These are phyloP conservation scores for Cytospora leucostoma DNA, from an alignment of 2,329 filamentous ascomycete species.

Conservation along the genomic window DNA sequence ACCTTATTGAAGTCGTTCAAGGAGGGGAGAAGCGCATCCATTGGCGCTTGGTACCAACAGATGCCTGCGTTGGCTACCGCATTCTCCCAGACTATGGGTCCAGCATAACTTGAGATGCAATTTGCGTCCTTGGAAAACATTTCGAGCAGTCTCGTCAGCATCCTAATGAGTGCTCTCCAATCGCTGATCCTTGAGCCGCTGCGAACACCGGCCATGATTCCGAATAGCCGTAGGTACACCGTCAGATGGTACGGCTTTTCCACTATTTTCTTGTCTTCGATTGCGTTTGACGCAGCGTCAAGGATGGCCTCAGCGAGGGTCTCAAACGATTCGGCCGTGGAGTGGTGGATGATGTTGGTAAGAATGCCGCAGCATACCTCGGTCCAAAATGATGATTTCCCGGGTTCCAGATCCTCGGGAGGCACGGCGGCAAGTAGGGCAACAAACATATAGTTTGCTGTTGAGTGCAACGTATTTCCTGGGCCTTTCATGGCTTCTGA, in stretches of 20 bases:
- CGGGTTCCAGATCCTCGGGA: conserved; percentile 50
- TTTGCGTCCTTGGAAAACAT: conserved; percentile 44
- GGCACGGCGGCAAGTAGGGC: conserved; percentile 55
- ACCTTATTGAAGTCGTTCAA: conserved; percentile 65
- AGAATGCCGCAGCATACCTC: conserved; percentile 75
- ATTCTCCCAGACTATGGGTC: conserved; percentile 55
- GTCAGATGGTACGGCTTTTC: conserved; percentile 45
- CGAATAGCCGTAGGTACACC: conserved; percentile 61
- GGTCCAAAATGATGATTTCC: conserved; percentile 54
- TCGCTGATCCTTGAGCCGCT: conserved; percentile 72
- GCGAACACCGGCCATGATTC: conserved; percentile 74
- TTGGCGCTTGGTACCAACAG: conserved; percentile 72
- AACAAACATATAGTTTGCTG: conserved; percentile 55
- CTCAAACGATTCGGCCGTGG: conserved; percentile 70
- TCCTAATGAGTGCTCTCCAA: conserved; percentile 68
- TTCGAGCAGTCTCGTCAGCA: conserved; percentile 55
- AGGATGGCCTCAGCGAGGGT: conserved; percentile 66
- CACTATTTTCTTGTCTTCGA: conserved; percentile 39
- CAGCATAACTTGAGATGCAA: conserved; percentile 39
- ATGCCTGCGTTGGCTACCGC: conserved; percentile 63
- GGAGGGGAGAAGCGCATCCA: conserved; percentile 74
- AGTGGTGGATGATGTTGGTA: conserved; percentile 81
- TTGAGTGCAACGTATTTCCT: conserved; percentile 61
- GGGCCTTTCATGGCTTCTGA: conserved; percentile 75
- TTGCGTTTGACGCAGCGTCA: conserved; percentile 46